Evolutionary conservation across 2,329 filamentous ascomycete genomes (phyloP).

Genomic region (Coniella vitis): DNA sequence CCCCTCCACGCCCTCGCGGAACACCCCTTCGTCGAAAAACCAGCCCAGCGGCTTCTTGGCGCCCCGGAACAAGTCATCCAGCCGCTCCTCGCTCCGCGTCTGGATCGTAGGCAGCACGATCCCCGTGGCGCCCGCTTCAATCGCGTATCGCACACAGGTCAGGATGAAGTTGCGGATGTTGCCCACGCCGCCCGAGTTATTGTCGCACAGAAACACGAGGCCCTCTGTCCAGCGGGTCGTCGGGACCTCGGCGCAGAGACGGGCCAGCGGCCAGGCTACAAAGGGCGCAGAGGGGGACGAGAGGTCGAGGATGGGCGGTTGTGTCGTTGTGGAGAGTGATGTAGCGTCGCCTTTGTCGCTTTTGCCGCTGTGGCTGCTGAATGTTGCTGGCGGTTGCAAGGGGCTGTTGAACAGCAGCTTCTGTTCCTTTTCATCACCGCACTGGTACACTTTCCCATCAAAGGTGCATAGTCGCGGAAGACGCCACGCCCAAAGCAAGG

Average conservation of each 20-base stretch:
- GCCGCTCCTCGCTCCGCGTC: slow-evolving; percentile 33
- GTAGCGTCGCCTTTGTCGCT: neutral
- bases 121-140: slow-evolving; percentile 40
- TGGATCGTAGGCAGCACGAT: slow-evolving; percentile 39
- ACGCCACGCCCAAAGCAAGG: slow-evolving; percentile 21
- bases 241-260: slow-evolving; percentile 33
- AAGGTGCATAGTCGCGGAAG: slow-evolving; percentile 21
- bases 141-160: slow-evolving; percentile 42
- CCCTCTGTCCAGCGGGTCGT: slow-evolving; percentile 33
- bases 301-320: slow-evolving; percentile 27
- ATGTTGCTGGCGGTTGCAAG: too few relatives aligned
- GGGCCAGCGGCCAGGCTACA: slow-evolving; percentile 37
- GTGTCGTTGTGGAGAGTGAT: neutral
- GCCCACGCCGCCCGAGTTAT: slow-evolving; percentile 44
- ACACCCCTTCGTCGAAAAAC: slow-evolving; percentile 41
- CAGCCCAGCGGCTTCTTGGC: slow-evolving; percentile 33
- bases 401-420: too few relatives aligned
- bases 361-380: slow-evolving; percentile 4
- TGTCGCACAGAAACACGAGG: slow-evolving; percentile 41
- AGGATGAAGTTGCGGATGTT: slow-evolving; percentile 46
- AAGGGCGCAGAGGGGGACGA: slow-evolving; percentile 34
- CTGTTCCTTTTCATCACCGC: too few relatives aligned
- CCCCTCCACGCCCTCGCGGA: slow-evolving; percentile 29
- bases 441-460: neutral
- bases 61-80: slow-evolving; percentile 35